Evolutionary conservation across 2,329 filamentous ascomycete genomes (phyloP).

Genomic region (Colletotrichum sp.): DNA sequence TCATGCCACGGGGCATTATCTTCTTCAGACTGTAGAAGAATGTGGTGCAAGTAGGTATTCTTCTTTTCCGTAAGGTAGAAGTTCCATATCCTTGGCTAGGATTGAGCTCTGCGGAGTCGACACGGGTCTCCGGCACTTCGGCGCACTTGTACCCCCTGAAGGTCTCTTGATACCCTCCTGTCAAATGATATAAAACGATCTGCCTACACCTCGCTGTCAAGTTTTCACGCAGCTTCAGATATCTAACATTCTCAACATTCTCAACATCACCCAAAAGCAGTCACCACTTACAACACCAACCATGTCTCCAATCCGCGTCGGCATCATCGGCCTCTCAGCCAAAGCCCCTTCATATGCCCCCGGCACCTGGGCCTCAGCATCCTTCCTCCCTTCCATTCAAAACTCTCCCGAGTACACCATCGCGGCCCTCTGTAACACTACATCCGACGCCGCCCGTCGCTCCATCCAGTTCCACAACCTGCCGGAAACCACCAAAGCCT

Average conservation of each 20-base stretch:
- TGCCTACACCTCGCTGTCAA: too few relatives aligned
- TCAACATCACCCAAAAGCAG: rapidly evolving
- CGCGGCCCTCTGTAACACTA: conserved; percentile 57
- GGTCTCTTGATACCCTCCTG: background rate
- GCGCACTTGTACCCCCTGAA: background rate
- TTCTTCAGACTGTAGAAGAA: background rate
- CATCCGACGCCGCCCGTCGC: conserved; percentile 42
- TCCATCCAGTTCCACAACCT: conserved; percentile 50
- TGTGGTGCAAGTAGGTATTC: background rate
- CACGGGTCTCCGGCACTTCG: background rate
- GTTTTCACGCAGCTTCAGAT: too few relatives aligned
- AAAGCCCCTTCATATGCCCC: conserved; percentile 46
- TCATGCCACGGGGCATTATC: background rate
- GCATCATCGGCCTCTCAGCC: conserved; percentile 62
- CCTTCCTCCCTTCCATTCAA: conserved; percentile 59
- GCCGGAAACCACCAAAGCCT: conserved; percentile 44
- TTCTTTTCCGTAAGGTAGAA: background rate
- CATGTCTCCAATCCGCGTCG: conserved; percentile 52
- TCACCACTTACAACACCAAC: background rate
- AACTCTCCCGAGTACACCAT: conserved; percentile 50
- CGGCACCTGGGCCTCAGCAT: conserved; percentile 57
- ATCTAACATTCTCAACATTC: background rate
- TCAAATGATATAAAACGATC: background rate
- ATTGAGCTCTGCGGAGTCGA: background rate
- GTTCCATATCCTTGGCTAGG: background rate